Evolutionary conservation across 23 red algal genomes (phyloP).

Genomic region (Gracilaria gracilis): DNA sequence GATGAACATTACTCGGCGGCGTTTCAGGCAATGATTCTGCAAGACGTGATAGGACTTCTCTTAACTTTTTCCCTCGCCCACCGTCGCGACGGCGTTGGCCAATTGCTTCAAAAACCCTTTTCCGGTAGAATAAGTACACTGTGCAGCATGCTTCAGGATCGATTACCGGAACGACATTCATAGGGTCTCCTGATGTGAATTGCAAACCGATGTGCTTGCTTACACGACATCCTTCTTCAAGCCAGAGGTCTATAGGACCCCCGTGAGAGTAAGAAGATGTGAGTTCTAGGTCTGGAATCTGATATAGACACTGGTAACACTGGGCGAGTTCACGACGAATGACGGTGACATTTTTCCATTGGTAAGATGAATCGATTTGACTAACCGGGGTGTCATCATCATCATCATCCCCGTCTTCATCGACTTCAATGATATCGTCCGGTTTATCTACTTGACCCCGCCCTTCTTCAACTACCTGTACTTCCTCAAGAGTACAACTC

Average conservation of each 20-base stretch:
- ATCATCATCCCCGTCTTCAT: conserved; percentile 3
- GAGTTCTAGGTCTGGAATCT: conserved; percentile 60
- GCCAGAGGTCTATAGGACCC: conserved; percentile 35
- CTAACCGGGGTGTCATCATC: conserved; percentile 3
- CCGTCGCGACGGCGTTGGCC: conserved; percentile 62
- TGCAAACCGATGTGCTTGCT: conserved; percentile 64
- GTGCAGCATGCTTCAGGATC: conserved; percentile 54
- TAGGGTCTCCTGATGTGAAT: conserved; percentile 52
- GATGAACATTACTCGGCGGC: conserved; percentile 38
- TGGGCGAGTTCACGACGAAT: conserved; percentile 60
- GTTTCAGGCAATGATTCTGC: conserved; percentile 61
- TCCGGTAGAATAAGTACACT: conserved; percentile 68
- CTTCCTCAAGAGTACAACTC: neutral
- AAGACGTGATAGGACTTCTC: conserved; percentile 61
- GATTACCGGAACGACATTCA: conserved; percentile 24
- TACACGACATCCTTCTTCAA: conserved; percentile 63
- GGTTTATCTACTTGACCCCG: neutral
- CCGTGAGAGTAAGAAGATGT: neutral
- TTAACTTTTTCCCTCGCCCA: conserved; percentile 39
- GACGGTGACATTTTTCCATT: conserved; percentile 43
- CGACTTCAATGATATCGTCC: neutral
- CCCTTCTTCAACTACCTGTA: neutral
- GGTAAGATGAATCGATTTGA: conserved; percentile 12
- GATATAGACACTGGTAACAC: conserved; percentile 70
- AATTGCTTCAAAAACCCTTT: conserved; percentile 65